A percentile compares a stretch with the other conserved stretches of the same genome.
These are phyloP conservation scores for Cystofilobasidium ferigula DNA, from an alignment of 768 basidiomycete genomes.

Conservation along the genomic window DNA sequence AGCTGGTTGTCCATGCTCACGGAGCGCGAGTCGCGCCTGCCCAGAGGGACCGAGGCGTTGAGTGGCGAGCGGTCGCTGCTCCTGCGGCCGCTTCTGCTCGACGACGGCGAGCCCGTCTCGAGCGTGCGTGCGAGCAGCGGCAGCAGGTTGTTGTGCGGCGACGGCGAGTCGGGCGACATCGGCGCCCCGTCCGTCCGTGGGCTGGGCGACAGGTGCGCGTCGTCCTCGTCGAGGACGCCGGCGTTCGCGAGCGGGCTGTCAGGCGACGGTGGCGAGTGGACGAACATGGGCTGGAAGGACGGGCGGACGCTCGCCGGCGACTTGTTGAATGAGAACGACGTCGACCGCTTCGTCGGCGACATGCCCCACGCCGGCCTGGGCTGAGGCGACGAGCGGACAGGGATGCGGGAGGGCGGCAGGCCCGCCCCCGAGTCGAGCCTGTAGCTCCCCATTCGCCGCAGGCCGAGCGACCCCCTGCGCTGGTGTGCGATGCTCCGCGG, in stretches of 20 bases:
- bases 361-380: neutral
- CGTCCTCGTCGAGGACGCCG: neutral
- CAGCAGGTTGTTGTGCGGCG: neutral
- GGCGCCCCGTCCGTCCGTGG: neutral
- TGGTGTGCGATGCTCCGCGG: neutral
- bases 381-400: neutral
- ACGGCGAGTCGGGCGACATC: neutral
- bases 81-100: neutral
- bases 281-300: neutral
- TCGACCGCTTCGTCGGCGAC: slow-evolving; percentile 1
- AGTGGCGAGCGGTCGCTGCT: neutral
- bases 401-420: neutral
- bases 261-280: neutral
- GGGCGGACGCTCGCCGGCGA: neutral
- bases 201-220: neutral
- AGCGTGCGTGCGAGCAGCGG: neutral
- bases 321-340: slow-evolving; percentile 1
- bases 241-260: neutral
- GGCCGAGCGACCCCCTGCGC: neutral
- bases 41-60: neutral
- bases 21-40: neutral
- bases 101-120: neutral
- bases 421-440: neutral
- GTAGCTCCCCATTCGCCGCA: neutral
- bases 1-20: neutral